phyloP scores from a whole-genome alignment of 1,284 basidiomycete genomes.

The Fomitiporia mediterranea region DNA sequence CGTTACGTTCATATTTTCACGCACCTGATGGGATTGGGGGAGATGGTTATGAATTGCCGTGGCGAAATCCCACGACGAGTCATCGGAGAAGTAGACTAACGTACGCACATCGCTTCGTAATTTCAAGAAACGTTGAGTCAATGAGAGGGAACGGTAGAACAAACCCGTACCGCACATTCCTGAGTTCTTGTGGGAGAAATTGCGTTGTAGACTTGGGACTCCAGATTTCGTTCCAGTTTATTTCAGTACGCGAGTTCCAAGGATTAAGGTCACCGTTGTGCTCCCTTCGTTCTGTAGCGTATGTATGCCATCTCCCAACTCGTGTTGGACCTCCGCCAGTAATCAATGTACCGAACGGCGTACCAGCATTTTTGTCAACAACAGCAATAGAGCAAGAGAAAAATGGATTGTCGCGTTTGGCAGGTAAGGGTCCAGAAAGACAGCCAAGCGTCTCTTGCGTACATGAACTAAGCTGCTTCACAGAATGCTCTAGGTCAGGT shows the following conservation, averaged over 20 bases:
- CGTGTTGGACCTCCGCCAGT: slow-evolving; percentile 5
- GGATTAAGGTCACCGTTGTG: not conserved
- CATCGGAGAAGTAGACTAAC: slow-evolving; percentile 16
- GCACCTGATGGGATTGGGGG: slow-evolving; percentile 5
- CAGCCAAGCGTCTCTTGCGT: slow-evolving; percentile 17
- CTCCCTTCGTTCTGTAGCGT: slow-evolving; percentile 3
- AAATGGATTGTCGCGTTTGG: not conserved
- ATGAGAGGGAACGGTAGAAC: not conserved
- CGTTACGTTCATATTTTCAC: not conserved
- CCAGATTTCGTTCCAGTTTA: slow-evolving; percentile 18
- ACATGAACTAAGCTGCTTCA: slow-evolving; percentile 6
- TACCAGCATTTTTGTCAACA: slow-evolving; percentile 1
- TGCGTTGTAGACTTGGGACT: slow-evolving; percentile 1
- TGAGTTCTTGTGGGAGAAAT: slow-evolving; percentile 13
- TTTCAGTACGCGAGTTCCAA: not conserved
- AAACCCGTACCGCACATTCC: slow-evolving; percentile 6
- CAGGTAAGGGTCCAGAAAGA: slow-evolving; percentile 9
- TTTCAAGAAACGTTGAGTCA: slow-evolving; percentile 1
- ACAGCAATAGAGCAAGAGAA: slow-evolving; percentile 18
- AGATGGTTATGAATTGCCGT: slow-evolving; percentile 1
- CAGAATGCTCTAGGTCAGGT: slow-evolving; percentile 16
- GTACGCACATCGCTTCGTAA: slow-evolving; percentile 7
- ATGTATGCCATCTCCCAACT: slow-evolving; percentile 18
- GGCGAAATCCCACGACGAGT: slow-evolving; percentile 7
- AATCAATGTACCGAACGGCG: slow-evolving; percentile 11